A percentile compares a stretch with the other conserved stretches of the same genome.
Evolutionary conservation across 2,329 filamentous ascomycete genomes (phyloP).

Genomic region (Apiospora aurea): DNA sequence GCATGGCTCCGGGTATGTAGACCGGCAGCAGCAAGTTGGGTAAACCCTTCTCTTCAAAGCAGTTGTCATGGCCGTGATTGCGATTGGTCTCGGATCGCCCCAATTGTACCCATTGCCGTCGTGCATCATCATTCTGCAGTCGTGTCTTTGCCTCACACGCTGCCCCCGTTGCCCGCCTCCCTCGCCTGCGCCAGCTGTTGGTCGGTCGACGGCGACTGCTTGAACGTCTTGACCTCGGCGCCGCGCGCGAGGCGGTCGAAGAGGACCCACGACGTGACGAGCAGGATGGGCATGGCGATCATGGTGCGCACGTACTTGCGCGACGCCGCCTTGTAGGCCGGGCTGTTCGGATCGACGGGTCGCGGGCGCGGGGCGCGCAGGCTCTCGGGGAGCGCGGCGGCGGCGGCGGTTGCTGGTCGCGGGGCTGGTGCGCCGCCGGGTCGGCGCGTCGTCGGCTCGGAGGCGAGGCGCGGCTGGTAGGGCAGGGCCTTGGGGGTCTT

Average conservation of each 20-base stretch:
- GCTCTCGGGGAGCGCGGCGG: constrained; percentile 24
- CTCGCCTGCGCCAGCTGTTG: background rate
- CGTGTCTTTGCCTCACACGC: too few species aligned
- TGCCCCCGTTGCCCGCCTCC: background rate
- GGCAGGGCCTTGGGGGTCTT: constrained; percentile 10
- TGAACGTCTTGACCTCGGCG: constrained; percentile 33
- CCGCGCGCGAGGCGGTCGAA: constrained; percentile 49
- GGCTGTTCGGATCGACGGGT: constrained; percentile 42
- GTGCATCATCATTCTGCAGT: too few species aligned
- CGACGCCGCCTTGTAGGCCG: constrained; percentile 48
- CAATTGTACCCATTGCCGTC: too few species aligned
- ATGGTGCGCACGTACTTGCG: constrained; percentile 56
- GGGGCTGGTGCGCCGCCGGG: background rate
- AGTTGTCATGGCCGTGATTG: too few species aligned
- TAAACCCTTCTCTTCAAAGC: background rate
- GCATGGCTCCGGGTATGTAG: background rate
- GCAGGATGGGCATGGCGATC: constrained; percentile 59
- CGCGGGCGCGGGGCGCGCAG: constrained; percentile 29
- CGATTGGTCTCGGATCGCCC: too few species aligned
- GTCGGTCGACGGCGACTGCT: background rate
- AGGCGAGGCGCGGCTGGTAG: background rate
- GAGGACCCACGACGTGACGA: constrained; percentile 62
- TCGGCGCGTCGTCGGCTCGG: background rate
- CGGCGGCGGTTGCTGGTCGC: background rate
- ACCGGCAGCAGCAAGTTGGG: background rate